Percentiles rank a stretch among this genome's conserved stretches.
These are phyloP conservation scores for Trichoderma endophyticum DNA, from an alignment of 2,329 filamentous ascomycete genomes.

Conservation along the genomic window DNA sequence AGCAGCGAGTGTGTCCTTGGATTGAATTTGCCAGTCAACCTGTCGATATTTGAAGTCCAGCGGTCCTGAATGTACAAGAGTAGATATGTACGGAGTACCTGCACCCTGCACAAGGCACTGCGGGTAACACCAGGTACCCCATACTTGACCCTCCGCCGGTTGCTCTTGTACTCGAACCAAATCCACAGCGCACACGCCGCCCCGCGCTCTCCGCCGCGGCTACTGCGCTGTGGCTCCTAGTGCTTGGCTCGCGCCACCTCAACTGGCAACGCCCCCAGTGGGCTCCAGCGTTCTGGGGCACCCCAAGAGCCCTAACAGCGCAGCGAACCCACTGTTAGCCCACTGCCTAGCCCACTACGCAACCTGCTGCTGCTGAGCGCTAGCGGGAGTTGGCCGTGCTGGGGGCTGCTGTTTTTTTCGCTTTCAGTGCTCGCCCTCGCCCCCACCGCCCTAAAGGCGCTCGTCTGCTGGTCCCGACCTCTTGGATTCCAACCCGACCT, in stretches of 20 bases:
- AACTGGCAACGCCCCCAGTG: not conserved
- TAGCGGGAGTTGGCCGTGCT: constrained; percentile 17
- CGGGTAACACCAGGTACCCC: not conserved
- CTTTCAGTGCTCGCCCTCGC: not conserved
- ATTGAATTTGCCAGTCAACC: not conserved
- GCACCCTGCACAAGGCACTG: not conserved
- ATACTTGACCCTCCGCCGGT: not conserved
- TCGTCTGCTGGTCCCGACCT: constrained; percentile 11
- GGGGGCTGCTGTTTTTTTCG: not conserved
- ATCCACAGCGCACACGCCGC: constrained; percentile 15
- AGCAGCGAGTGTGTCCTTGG: not conserved
- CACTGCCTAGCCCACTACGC: constrained; percentile 3
- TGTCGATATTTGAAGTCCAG: not conserved
- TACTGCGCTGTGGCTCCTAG: constrained; percentile 13
- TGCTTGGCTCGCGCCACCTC: not conserved
- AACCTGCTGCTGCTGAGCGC: constrained; percentile 11
- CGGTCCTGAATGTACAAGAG: not conserved
- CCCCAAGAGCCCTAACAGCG: not conserved
- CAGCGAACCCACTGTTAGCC: constrained; percentile 11
- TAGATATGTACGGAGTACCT: not conserved
- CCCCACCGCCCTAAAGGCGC: constrained; percentile 6
- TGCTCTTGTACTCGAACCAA: not conserved
- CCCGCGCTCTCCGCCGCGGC: constrained; percentile 19
- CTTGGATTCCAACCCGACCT: constrained; percentile 10
- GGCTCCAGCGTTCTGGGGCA: not conserved